Evolutionary conservation across 805 yeast species (phyloP).

Genomic region (Barnettozyma salicaria): DNA sequence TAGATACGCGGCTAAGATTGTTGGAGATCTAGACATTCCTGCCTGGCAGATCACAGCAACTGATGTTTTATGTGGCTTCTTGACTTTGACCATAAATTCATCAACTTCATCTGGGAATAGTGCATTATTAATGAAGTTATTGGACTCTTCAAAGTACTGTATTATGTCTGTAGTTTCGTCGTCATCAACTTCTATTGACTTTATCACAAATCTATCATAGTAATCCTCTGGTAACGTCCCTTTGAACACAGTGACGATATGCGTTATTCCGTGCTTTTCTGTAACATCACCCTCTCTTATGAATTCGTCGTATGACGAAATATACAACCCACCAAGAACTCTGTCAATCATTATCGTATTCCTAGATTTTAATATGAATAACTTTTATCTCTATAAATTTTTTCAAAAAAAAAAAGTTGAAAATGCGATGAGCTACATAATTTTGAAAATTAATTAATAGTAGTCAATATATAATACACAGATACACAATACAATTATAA

Average conservation of each 20-base stretch:
- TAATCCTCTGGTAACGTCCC: slow-evolving; percentile 55
- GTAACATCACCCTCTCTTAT: slow-evolving; percentile 45
- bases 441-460: too few relatives aligned
- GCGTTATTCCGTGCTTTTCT: slow-evolving; percentile 52
- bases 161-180: slow-evolving; percentile 61
- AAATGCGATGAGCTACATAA: too few relatives aligned
- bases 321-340: slow-evolving; percentile 71
- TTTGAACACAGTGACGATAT: slow-evolving; percentile 63
- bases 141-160: slow-evolving; percentile 52
- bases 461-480: too few relatives aligned
- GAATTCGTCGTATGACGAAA: slow-evolving; percentile 70
- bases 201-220: slow-evolving; percentile 40
- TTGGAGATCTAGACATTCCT: slow-evolving; percentile 86
- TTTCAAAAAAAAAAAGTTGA: too few relatives aligned
- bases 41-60: slow-evolving; percentile 76
- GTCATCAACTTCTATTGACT: slow-evolving; percentile 69
- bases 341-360: slow-evolving; percentile 39
- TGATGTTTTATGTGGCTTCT: slow-evolving; percentile 36
- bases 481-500: too few relatives aligned
- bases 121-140: slow-evolving; percentile 61
- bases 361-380: too few relatives aligned
- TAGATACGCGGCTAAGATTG: slow-evolving; percentile 80
- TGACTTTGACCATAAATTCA: slow-evolving; percentile 24
- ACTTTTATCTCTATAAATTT: too few relatives aligned
- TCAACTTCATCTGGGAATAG: slow-evolving; percentile 39